Evolutionary conservation across 148 eudicot genomes (phyloP).

Genomic region (Chenopodium berlandieri): DNA sequence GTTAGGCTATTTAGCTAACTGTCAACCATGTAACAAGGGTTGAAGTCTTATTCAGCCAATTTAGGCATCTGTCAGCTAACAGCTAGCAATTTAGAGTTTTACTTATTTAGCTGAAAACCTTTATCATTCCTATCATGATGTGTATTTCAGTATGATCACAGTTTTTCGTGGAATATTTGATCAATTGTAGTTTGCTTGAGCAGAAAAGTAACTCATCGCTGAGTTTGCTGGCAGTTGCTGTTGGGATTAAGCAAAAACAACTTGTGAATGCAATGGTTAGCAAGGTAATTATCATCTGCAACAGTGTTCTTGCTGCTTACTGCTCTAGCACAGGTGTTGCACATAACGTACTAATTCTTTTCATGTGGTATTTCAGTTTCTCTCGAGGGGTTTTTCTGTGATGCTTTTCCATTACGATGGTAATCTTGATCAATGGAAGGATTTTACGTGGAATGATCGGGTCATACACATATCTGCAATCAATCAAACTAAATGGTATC

Average conservation of each 20-base stretch:
- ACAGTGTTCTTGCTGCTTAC: background rate
- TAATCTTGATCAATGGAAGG: conserved; percentile 69
- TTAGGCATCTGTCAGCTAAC: background rate
- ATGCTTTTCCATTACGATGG: conserved; percentile 95
- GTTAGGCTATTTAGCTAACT: background rate
- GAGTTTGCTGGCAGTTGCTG: conserved; percentile 57
- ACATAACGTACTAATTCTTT: background rate
- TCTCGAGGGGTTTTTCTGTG: conserved; percentile 52
- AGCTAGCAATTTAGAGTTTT: background rate
- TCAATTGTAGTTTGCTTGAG: conserved; percentile 10
- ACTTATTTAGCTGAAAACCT: background rate
- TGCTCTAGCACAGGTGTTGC: background rate
- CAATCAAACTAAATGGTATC: conserved; percentile 93
- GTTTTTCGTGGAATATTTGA: background rate
- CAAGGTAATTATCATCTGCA: conserved; percentile 46
- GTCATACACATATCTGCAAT: conserved; percentile 73
- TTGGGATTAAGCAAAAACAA: conserved; percentile 70
- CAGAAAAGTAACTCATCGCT: conserved; percentile 47
- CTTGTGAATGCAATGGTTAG: conserved; percentile 69
- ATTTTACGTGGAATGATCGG: conserved; percentile 58
- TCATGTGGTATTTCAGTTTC: conserved; percentile 52
- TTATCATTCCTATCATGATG: background rate
- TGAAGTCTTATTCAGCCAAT: background rate
- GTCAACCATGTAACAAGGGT: background rate
- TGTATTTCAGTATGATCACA: background rate